Conservation (phyloP, 768 basidiomycete species). For the Austroboletus festivus region DNA sequence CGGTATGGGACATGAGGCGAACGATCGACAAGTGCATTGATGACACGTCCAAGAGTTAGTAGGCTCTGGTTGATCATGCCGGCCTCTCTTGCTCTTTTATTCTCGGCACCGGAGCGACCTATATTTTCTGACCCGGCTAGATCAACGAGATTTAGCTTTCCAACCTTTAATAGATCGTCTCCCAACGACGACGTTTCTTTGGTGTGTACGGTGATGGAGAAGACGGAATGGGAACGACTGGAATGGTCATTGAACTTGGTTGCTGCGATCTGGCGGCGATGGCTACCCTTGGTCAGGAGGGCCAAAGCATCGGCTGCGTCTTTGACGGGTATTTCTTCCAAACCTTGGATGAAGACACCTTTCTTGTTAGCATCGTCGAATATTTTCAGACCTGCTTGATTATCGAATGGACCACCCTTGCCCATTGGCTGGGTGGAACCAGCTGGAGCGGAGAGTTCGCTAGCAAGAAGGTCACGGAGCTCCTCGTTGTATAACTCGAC, state of each 20-base stretch:
- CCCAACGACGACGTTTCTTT: conserved; percentile 77
- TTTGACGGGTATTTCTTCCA: conserved; percentile 86
- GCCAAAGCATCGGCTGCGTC: conserved; percentile 79
- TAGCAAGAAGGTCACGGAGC: conserved; percentile 85
- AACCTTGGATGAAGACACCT: conserved; percentile 90
- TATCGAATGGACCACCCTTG: conserved; percentile 49
- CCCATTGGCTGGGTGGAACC: conserved; percentile 79
- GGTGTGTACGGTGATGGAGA: conserved; percentile 91
- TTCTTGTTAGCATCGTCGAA: conserved; percentile 89
- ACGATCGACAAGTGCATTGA: conserved; percentile 92
- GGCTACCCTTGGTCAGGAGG: conserved; percentile 84
- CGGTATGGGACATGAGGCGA: conserved; percentile 92
- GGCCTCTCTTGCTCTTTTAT: conserved; percentile 92
- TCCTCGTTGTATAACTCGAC: conserved; percentile 99
- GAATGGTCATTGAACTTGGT: conserved; percentile 99
- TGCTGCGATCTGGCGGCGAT: conserved; percentile 87
- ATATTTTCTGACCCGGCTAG: conserved; percentile 98
- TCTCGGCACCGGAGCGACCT: conserved; percentile 91
- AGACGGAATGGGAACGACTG: conserved; percentile 95
- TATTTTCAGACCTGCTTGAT: conserved; percentile 70
- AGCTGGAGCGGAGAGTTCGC: conserved; percentile 67
- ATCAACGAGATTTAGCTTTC: conserved; percentile 96
- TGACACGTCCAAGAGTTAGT: conserved; percentile 94
- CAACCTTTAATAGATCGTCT: conserved; percentile 88
- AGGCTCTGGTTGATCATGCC: conserved; percentile 99